Conservation (phyloP, 169 alveolate genomes). For the Plasmodium yoelii region DNA sequence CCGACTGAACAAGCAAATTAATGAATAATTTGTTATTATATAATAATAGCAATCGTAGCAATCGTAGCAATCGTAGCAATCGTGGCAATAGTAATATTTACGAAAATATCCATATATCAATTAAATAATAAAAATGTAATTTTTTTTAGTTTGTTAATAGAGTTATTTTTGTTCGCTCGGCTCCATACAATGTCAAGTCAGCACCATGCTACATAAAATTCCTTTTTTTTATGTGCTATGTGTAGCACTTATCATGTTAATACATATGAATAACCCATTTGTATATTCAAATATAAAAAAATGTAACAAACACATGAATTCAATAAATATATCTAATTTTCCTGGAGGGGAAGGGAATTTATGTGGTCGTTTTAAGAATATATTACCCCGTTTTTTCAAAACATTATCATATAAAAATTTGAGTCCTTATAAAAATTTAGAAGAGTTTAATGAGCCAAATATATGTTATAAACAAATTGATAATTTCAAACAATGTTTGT, state of each 20-base stretch:
- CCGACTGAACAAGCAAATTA: too few relatives aligned
- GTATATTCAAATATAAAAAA: constrained; percentile 7
- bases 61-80: too few relatives aligned
- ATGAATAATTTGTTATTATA: too few relatives aligned
- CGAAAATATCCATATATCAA: neutral
- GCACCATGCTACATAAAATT: neutral
- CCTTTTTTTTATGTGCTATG: neutral
- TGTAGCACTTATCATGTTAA: neutral
- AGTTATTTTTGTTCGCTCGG: neutral
- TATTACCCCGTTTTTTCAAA: constrained; percentile 9
- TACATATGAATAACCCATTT: neutral
- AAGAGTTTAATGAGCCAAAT: too few relatives aligned
- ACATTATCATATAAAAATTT: neutral
- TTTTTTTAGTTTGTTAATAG: neutral
- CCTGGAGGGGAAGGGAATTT: neutral
- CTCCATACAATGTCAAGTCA: neutral
- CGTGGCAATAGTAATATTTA: too few relatives aligned
- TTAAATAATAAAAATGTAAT: neutral
- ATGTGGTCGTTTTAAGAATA: constrained; percentile 9
- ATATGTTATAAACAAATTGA: too few relatives aligned
- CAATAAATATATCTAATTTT: constrained; percentile 13
- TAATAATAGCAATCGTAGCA: too few relatives aligned
- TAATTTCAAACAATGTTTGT: too few relatives aligned
- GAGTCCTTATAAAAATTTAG: too few relatives aligned
- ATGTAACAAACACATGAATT: constrained; percentile 5